Evolutionary conservation across 495 filamentous ascomycete genomes (phyloP).

Genomic region (Darksidea phi): DNA sequence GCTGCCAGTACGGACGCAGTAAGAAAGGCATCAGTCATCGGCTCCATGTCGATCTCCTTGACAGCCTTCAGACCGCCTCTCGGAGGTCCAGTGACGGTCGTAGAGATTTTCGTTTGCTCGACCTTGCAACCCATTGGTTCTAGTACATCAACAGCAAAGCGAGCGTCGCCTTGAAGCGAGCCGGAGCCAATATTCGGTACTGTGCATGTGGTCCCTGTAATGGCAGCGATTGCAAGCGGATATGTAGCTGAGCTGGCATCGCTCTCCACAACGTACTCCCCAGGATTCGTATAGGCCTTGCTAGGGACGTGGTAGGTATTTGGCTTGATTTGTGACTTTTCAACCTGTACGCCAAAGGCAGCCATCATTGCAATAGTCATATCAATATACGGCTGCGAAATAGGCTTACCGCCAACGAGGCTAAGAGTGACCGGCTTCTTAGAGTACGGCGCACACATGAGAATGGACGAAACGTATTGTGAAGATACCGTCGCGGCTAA

Average conservation of each 20-base stretch:
- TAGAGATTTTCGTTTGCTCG: conserved; percentile 77
- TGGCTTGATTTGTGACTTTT: conserved; percentile 67
- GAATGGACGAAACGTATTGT: conserved; percentile 92
- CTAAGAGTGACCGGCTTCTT: conserved; percentile 88
- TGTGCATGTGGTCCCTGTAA: conserved; percentile 90
- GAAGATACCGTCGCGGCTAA: conserved; percentile 92
- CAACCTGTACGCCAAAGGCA: conserved; percentile 81
- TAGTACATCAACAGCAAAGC: conserved; percentile 89
- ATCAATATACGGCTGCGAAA: conserved; percentile 95
- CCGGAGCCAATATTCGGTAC: conserved; percentile 92
- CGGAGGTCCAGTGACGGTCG: conserved; percentile 87
- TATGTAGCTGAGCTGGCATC: conserved; percentile 98
- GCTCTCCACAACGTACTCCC: conserved; percentile 88
- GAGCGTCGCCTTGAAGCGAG: conserved; percentile 92
- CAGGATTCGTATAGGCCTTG: conserved; percentile 78
- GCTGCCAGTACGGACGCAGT: conserved; percentile 92
- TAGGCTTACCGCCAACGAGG: conserved; percentile 89
- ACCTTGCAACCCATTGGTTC: conserved; percentile 92
- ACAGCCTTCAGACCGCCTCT: conserved; percentile 67
- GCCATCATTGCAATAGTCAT: conserved; percentile 99
- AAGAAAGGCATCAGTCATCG: conserved; percentile 98
- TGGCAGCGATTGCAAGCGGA: conserved; percentile 89
- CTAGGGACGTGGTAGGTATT: conserved; percentile 95
- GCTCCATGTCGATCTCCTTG: conserved; percentile 90
- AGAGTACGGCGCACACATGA: conserved; percentile 97